Base-by-base conservation (phyloP, 768 basidiomycete genomes). In the Boletellus ananas region DNA sequence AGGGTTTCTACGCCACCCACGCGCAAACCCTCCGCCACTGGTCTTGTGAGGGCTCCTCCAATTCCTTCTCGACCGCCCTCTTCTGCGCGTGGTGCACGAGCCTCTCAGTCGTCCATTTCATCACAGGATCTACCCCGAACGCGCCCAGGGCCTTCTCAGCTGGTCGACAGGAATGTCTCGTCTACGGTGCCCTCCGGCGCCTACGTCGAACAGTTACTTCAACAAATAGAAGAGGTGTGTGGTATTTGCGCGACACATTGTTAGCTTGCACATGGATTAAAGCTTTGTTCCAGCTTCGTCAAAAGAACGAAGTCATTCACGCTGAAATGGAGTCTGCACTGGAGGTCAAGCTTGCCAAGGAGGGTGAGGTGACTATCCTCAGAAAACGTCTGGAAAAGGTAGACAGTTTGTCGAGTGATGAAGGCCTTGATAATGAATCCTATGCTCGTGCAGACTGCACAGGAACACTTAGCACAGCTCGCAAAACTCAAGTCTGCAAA, bases 331-430 rank as follows among this genome's bases (percentile, higher is more conserved):
- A 76, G 51, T 71, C 72, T 34, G 80, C 80, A 3, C 63, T 71
- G 42, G 76, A 80, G 41, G 73, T 70, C 8, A 81, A 75, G 52
- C 72, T 80, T 35, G 67, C 73, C 29, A 87, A 83, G 60, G 81
- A 85, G 27, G 88, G 88, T 6, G 87, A 90, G 69, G 85, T 85
- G 6, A 74, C 74, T 14, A 79, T 84, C 35, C 62, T 90, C 44
- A 73, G 87, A 56, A 80, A 79, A 55, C 77, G 67, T n/a, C 77
- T 85, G 10, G 83, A 87, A 57, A 85, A 84, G 75, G 88, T 85
- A 58, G 44, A 12, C 3, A 9, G 11, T 8, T 18, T 27, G 17
- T 21, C 14, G 12, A 44, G 35, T 25, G 6, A 6, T 10, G 56
- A 41, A 20, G 6, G 13, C 9, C 35, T 18, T 8, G 23, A 20